Conservation (phyloP, 441 rosid genomes). For the Pelargonium fulgidum region DNA sequence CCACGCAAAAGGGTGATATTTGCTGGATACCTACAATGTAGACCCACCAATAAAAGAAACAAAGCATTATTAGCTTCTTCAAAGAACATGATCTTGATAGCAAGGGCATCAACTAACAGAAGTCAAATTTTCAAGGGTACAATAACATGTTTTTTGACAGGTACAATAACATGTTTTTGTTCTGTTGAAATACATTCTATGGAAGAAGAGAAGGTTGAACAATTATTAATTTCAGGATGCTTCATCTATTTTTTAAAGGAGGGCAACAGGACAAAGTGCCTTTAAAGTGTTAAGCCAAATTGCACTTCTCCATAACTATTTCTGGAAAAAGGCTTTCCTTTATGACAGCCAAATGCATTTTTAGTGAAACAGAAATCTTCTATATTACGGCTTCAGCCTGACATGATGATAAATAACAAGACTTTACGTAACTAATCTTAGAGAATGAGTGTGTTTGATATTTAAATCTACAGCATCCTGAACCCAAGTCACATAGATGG, state of each 20-base stretch:
- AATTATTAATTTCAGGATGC: not conserved
- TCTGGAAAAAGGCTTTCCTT: too few relatives aligned
- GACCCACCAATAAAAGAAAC: conserved; percentile 17
- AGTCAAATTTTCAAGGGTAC: not conserved
- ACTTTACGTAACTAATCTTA: not conserved
- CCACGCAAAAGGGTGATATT: conserved; percentile 96
- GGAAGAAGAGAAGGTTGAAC: not conserved
- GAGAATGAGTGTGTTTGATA: not conserved
- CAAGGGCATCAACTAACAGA: not conserved
- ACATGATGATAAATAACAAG: not conserved
- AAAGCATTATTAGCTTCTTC: conserved; percentile 7
- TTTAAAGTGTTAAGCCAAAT: not conserved
- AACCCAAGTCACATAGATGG: not conserved
- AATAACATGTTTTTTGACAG: not conserved
- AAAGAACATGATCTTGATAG: not conserved
- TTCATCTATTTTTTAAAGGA: not conserved
- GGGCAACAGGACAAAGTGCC: not conserved
- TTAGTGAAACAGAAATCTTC: not conserved
- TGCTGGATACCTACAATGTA: conserved; percentile 74
- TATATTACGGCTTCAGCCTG: not conserved
- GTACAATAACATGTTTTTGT: not conserved
- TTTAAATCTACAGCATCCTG: conserved; percentile 1
- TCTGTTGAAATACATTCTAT: not conserved
- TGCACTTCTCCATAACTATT: too few relatives aligned
- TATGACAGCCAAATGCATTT: too few relatives aligned